These are phyloP conservation scores for Aspergillus coremiiformis DNA, from an alignment of 495 filamentous ascomycete species.

Conservation along the genomic window DNA sequence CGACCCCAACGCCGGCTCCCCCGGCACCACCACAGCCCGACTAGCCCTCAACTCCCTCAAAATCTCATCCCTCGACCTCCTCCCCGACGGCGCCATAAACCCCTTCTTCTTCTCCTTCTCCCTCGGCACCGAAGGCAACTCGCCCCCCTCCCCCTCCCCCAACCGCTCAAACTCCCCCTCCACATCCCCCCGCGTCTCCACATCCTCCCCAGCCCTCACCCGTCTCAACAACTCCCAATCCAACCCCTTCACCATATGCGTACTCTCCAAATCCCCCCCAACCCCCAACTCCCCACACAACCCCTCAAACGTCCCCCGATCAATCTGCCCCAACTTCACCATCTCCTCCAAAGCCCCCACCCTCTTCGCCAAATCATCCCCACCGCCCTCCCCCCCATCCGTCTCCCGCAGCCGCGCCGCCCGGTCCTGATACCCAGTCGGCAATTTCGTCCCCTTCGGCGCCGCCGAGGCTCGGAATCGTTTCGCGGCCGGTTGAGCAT, in stretches of 20 bases:
- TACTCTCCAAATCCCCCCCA: slow-evolving; percentile 70
- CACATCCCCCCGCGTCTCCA: slow-evolving; percentile 41
- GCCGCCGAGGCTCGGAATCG: slow-evolving; percentile 71
- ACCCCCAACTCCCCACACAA: slow-evolving; percentile 63
- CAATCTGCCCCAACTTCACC: slow-evolving; percentile 76
- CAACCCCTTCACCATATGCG: slow-evolving; percentile 85
- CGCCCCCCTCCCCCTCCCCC: slow-evolving; percentile 56
- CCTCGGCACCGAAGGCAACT: slow-evolving; percentile 33
- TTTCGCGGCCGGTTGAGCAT: slow-evolving; percentile 43
- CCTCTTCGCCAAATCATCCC: slow-evolving; percentile 47
- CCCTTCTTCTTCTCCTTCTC: slow-evolving; percentile 67
- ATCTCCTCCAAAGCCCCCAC: slow-evolving; percentile 75
- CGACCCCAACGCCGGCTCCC: slow-evolving; percentile 54
- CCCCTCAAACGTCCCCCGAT: slow-evolving; percentile 63
- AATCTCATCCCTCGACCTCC: slow-evolving; percentile 75
- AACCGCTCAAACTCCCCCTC: slow-evolving; percentile 72
- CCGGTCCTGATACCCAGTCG: slow-evolving; percentile 81
- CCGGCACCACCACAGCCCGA: slow-evolving; percentile 47
- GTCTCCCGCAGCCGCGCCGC: slow-evolving; percentile 48
- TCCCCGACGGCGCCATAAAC: slow-evolving; percentile 57
- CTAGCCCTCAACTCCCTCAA: slow-evolving; percentile 72
- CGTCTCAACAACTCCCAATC: slow-evolving; percentile 76
- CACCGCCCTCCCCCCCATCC: slow-evolving; percentile 26
- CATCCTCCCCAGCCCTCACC: slow-evolving; percentile 66
- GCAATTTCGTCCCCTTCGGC: slow-evolving; percentile 77